These are phyloP conservation scores for Leccinum truebloodii DNA, from an alignment of 768 basidiomycete species.

Conservation along the genomic window DNA sequence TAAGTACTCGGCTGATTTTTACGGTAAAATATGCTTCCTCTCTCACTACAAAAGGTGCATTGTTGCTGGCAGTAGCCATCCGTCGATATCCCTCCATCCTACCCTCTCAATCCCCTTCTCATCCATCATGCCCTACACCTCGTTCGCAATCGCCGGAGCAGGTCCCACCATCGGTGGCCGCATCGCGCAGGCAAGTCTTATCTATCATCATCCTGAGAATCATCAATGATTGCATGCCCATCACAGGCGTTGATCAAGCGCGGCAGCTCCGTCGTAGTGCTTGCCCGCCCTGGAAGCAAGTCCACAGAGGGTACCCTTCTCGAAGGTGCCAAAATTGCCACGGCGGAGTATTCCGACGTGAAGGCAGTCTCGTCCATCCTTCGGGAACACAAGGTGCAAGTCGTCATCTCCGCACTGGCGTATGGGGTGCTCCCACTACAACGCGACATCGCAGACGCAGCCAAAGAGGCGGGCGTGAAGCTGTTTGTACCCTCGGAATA, in stretches of 20 bases:
- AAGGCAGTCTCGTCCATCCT: conserved; percentile 28
- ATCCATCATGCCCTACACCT: conserved; percentile 31
- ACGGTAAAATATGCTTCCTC: not conserved
- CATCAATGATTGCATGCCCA: not conserved
- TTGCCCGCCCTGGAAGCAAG: conserved; percentile 25
- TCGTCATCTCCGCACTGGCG: conserved; percentile 36
- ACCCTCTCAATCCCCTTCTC: not conserved
- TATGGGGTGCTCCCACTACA: conserved; percentile 29
- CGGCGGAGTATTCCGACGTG: conserved; percentile 32
- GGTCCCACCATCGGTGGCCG: conserved; percentile 38
- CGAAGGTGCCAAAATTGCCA: conserved; percentile 27
- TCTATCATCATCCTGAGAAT: not conserved
- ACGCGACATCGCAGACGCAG: conserved; percentile 34
- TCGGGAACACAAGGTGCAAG: conserved; percentile 34
- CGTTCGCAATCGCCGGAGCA: conserved; percentile 38
- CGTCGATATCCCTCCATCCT: not conserved
- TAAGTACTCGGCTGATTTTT: not conserved
- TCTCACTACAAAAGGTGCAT: not conserved
- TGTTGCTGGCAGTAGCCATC: not conserved
- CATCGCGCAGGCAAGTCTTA: conserved; percentile 29
- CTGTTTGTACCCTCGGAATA: conserved; percentile 43
- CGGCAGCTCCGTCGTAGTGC: conserved; percentile 28
- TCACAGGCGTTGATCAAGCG: conserved; percentile 23
- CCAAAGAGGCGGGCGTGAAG: conserved; percentile 38
- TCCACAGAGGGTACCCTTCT: conserved; percentile 17